Conservation (phyloP, 352 stramenopile species). For the Globisporangium alternatum region DNA sequence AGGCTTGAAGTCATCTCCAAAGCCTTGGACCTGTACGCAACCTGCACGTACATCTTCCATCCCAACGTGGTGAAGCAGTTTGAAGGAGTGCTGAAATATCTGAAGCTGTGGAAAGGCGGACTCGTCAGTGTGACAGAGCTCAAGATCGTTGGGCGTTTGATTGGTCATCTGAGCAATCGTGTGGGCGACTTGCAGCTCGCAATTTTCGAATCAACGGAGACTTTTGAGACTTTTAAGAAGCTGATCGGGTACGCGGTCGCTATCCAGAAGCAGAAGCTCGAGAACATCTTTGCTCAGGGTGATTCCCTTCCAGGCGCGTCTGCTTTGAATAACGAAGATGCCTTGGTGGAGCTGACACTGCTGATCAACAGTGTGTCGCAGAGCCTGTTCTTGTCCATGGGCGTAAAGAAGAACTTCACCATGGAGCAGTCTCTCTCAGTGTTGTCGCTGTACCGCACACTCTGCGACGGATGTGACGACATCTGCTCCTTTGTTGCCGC, state of each 20-base stretch:
- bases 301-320: neutral
- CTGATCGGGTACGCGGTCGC: constrained; percentile 36
- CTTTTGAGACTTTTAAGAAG: constrained; percentile 28
- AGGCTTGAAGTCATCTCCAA: constrained; percentile 28
- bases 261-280: constrained; percentile 33
- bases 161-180: constrained; percentile 36
- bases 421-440: constrained; percentile 6
- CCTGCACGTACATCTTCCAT: constrained; percentile 48
- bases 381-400: constrained; percentile 24
- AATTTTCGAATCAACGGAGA: constrained; percentile 17
- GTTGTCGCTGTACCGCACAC: constrained; percentile 13
- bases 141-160: constrained; percentile 41
- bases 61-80: constrained; percentile 47
- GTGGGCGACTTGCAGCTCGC: constrained; percentile 32
- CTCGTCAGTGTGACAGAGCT: constrained; percentile 32
- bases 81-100: constrained; percentile 35
- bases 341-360: constrained; percentile 32
- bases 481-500: constrained; percentile 1
- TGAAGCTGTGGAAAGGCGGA: constrained; percentile 34
- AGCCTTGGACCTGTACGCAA: constrained; percentile 49
- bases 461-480: constrained; percentile 14
- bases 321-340: constrained; percentile 14
- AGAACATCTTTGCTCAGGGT: constrained; percentile 1
- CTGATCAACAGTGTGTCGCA: constrained; percentile 51
- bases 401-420: neutral